phyloP scores from a whole-genome alignment of 2,329 filamentous ascomycete genomes.

The Clonostachys rhizophaga region DNA sequence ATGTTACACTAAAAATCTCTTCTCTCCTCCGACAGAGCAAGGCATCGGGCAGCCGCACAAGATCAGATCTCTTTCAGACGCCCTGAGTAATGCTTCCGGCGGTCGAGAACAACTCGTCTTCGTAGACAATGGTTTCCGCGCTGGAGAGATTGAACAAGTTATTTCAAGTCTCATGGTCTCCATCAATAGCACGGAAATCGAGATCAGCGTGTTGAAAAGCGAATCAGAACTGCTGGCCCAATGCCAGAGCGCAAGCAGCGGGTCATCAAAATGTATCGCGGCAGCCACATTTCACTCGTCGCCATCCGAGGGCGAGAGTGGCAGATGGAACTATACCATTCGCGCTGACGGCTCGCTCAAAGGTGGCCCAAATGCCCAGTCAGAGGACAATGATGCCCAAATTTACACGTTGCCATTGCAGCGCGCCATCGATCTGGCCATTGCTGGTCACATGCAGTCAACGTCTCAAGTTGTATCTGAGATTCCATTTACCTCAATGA shows the following conservation, averaged over 20 bases:
- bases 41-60: too few relatives aligned
- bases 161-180: not conserved
- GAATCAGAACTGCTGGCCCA: not conserved
- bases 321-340: conserved; percentile 1
- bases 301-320: not conserved
- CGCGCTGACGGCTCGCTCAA: not conserved
- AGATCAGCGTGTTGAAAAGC: not conserved
- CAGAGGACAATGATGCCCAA: not conserved
- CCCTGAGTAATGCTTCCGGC: not conserved
- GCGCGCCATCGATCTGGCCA: not conserved
- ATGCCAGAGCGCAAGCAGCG: not conserved
- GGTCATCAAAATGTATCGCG: not conserved
- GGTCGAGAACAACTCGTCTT: not conserved
- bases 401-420: conserved; percentile 1
- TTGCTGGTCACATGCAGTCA: not conserved
- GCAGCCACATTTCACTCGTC: not conserved
- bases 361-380: not conserved
- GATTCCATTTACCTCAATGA: not conserved
- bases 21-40: too few relatives aligned
- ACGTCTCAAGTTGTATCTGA: not conserved
- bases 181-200: not conserved
- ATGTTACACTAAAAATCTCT: too few relatives aligned
- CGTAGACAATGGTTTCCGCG: not conserved
- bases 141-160: not conserved
- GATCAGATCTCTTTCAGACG: too few relatives aligned